These are phyloP conservation scores for Zygosaccharomyces bisporus DNA, from an alignment of 805 yeast species.

Conservation along the genomic window DNA sequence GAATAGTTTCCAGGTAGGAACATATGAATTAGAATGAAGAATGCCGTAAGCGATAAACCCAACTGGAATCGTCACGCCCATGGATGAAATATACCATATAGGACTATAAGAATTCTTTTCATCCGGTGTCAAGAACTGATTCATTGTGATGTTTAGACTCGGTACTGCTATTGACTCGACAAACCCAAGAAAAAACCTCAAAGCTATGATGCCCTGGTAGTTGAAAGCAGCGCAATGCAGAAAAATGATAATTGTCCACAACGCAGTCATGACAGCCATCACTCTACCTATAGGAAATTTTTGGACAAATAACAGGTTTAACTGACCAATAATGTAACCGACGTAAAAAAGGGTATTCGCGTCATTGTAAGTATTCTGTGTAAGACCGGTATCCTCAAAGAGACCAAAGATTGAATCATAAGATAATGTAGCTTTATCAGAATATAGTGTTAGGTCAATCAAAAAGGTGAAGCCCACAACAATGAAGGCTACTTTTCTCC, in stretches of 20 bases:
- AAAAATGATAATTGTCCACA: constrained; percentile 48
- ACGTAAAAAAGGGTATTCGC: constrained; percentile 51
- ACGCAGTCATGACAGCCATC: constrained; percentile 36
- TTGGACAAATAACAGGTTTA: constrained; percentile 44
- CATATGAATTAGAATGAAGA: constrained; percentile 24
- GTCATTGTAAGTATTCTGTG: constrained; percentile 44
- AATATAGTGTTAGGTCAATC: constrained; percentile 43
- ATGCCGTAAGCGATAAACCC: constrained; percentile 47
- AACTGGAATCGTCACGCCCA: constrained; percentile 50
- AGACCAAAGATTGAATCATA: constrained; percentile 48
- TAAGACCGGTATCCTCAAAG: constrained; percentile 44
- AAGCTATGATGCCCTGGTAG: constrained; percentile 44
- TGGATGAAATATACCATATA: constrained; percentile 48
- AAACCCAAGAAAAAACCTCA: constrained; percentile 51
- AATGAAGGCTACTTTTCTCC: constrained; percentile 38
- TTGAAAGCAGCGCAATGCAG: constrained; percentile 44
- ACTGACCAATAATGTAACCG: constrained; percentile 48
- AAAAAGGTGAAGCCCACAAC: constrained; percentile 39
- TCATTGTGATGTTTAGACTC: constrained; percentile 45
- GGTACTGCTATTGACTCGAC: constrained; percentile 46
- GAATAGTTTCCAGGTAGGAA: constrained; percentile 50
- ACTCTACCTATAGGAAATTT: constrained; percentile 41
- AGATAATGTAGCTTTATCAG: constrained; percentile 51
- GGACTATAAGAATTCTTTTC: constrained; percentile 54
- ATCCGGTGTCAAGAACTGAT: constrained; percentile 46